A percentile compares a stretch with the other conserved stretches of the same genome.
Conservation (phyloP, 768 basidiomycete genomes). For the Trametes sanguinea region DNA sequence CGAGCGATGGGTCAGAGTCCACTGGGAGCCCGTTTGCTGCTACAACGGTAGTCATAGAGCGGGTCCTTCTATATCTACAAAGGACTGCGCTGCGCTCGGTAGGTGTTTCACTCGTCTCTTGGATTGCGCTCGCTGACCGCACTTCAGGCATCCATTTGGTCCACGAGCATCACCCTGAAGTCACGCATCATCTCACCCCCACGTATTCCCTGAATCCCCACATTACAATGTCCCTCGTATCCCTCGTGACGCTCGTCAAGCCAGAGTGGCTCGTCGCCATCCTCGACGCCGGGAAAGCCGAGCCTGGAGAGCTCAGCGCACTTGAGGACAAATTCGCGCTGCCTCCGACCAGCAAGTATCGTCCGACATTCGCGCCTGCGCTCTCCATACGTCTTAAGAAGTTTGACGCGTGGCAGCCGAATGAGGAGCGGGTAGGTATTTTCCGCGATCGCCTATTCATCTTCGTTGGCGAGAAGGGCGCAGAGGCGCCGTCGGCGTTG, state of each 20-base stretch:
- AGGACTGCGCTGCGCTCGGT: slow-evolving; percentile 50
- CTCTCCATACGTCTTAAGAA: slow-evolving; percentile 51
- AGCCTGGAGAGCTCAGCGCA: slow-evolving; percentile 25
- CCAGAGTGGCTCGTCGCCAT: slow-evolving; percentile 69
- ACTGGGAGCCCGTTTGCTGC: slow-evolving; percentile 33
- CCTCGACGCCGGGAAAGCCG: slow-evolving; percentile 48
- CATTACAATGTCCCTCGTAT: slow-evolving; percentile 60
- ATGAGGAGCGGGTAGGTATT: slow-evolving; percentile 60
- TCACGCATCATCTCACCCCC: slow-evolving; percentile 67
- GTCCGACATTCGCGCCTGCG: slow-evolving; percentile 56
- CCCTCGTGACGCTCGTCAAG: slow-evolving; percentile 59
- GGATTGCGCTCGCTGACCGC: neutral
- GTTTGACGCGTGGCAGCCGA: slow-evolving; percentile 65
- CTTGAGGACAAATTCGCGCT: slow-evolving; percentile 55
- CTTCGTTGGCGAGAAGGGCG: slow-evolving; percentile 56
- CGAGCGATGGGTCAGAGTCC: slow-evolving; percentile 21
- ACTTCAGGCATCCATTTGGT: slow-evolving; percentile 57
- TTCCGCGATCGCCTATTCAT: slow-evolving; percentile 58
- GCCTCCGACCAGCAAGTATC: slow-evolving; percentile 55
- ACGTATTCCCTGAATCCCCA: slow-evolving; percentile 50
- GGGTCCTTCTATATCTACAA: neutral
- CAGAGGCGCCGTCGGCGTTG: slow-evolving; percentile 50
- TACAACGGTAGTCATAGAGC: slow-evolving; percentile 15
- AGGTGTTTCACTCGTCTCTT: slow-evolving; percentile 18
- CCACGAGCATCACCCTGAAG: slow-evolving; percentile 42